Evolutionary conservation across 2,329 filamentous ascomycete genomes (phyloP).

Genomic region (Talaromyces sp.): DNA sequence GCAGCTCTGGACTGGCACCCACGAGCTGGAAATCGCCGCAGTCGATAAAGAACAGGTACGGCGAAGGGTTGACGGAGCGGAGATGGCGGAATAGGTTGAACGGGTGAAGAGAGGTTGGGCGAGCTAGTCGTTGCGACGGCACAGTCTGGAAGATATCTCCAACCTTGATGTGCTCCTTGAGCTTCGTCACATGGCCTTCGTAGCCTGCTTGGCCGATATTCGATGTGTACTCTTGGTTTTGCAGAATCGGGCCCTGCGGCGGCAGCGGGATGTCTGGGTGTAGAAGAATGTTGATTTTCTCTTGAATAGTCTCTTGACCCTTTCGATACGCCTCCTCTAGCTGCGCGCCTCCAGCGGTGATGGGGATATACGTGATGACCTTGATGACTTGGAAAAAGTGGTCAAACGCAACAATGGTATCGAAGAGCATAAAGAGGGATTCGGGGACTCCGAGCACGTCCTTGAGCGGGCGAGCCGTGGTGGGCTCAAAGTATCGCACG

Average conservation of each 20-base stretch:
- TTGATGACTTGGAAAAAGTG: slow-evolving; percentile 91
- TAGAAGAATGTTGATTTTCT: slow-evolving; percentile 67
- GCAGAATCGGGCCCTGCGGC: slow-evolving; percentile 65
- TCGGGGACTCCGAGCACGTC: slow-evolving; percentile 87
- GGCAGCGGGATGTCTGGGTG: slow-evolving; percentile 72
- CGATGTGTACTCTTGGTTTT: slow-evolving; percentile 75
- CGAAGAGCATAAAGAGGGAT: slow-evolving; percentile 93
- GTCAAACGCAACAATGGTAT: slow-evolving; percentile 91
- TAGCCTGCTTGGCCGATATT: slow-evolving; percentile 89
- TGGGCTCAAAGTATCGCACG: slow-evolving; percentile 95
- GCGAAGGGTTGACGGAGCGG: slow-evolving; percentile 94
- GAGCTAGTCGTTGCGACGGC: slow-evolving; percentile 85
- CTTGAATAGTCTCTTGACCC: slow-evolving; percentile 59
- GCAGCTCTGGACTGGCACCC: slow-evolving; percentile 87
- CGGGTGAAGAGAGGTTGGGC: slow-evolving; percentile 84
- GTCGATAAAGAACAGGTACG: slow-evolving; percentile 94
- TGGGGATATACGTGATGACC: slow-evolving; percentile 82
- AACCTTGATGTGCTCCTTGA: slow-evolving; percentile 85
- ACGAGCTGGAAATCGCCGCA: slow-evolving; percentile 92
- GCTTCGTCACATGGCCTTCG: slow-evolving; percentile 74
- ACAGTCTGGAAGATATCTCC: slow-evolving; percentile 98
- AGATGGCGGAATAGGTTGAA: slow-evolving; percentile 98
- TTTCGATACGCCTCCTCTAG: slow-evolving; percentile 66
- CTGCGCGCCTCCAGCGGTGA: slow-evolving; percentile 54
- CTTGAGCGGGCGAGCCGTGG: slow-evolving; percentile 82